These are phyloP conservation scores for Pythium biforme DNA, from an alignment of 352 stramenopile genomes.

Conservation along the genomic window DNA sequence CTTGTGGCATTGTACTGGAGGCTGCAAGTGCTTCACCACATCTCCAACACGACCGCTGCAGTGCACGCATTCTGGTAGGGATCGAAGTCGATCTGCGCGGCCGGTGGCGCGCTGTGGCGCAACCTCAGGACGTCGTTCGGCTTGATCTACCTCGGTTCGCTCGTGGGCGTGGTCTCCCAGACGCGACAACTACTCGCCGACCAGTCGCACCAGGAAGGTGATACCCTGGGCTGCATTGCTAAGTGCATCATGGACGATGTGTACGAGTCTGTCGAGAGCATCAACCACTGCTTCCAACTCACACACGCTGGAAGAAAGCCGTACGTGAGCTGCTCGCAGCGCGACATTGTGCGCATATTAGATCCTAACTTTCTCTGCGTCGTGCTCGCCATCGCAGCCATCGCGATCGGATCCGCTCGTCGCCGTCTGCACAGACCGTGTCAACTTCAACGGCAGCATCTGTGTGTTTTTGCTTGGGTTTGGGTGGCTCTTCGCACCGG, in stretches of 20 bases:
- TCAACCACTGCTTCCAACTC: constrained; percentile 93
- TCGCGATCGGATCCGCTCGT: constrained; percentile 84
- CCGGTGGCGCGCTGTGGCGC: too few species aligned
- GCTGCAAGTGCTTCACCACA: too few species aligned
- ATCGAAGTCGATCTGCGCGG: too few species aligned
- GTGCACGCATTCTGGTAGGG: too few species aligned
- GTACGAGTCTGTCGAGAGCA: constrained; percentile 85
- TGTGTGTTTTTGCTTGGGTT: constrained; percentile 25
- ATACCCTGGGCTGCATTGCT: constrained; percentile 61
- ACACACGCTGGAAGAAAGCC: constrained; percentile 87
- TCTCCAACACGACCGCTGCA: too few species aligned
- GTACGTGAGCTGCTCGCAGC: constrained; percentile 91
- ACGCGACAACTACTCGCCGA: constrained; percentile 72
- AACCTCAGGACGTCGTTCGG: constrained; percentile 91
- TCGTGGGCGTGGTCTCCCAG: constrained; percentile 92
- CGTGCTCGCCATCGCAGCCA: constrained; percentile 84
- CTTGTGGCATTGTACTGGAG: too few species aligned
- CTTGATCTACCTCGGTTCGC: constrained; percentile 92
- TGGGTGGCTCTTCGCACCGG: neutral
- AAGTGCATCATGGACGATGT: constrained; percentile 80
- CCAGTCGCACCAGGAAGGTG: constrained; percentile 63
- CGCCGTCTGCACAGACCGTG: constrained; percentile 39
- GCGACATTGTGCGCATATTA: constrained; percentile 93
- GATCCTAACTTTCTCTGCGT: constrained; percentile 93
- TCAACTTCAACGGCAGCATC: constrained; percentile 62